These are phyloP conservation scores for Bertia moriformis DNA, from an alignment of 2,329 filamentous ascomycete species.

Conservation along the genomic window DNA sequence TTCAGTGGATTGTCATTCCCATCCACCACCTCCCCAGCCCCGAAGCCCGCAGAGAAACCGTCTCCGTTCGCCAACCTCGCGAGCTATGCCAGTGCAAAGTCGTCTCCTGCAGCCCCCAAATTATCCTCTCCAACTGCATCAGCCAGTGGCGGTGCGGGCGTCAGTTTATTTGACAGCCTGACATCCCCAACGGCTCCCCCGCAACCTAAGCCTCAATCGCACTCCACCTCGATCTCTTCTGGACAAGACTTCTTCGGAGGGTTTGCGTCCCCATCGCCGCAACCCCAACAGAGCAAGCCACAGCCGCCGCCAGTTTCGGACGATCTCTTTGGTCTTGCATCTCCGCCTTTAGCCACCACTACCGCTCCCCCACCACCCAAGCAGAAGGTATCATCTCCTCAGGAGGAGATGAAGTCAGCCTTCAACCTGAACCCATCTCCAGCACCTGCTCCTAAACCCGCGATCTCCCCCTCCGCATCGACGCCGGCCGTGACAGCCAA, in stretches of 20 bases:
- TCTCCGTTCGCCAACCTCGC: neutral
- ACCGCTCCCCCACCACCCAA: constrained; percentile 21
- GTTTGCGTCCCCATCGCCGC: constrained; percentile 30
- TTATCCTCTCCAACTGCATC: neutral
- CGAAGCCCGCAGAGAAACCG: neutral
- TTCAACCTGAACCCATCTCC: constrained; percentile 61
- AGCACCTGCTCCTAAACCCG: constrained; percentile 22
- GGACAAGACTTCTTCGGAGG: constrained; percentile 54
- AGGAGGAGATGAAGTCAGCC: constrained; percentile 41
- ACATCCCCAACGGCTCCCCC: neutral
- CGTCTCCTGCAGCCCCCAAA: neutral
- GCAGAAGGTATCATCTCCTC: constrained; percentile 16
- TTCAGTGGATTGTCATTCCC: constrained; percentile 48
- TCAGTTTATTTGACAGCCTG: constrained; percentile 21
- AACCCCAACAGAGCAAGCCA: constrained; percentile 11
- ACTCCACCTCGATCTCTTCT: constrained; percentile 18
- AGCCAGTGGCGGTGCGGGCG: neutral
- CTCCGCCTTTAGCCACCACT: constrained; percentile 28
- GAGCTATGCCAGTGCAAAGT: neutral
- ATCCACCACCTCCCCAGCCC: neutral
- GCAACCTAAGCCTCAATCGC: neutral
- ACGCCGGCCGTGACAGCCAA: constrained; percentile 22
- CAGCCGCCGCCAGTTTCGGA: constrained; percentile 40
- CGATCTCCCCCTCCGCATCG: constrained; percentile 10
- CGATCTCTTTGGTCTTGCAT: constrained; percentile 69